A percentile compares a stretch with the other conserved stretches of the same genome.
Conservation (phyloP, 768 basidiomycete species). For the Boletus rubescentipes region DNA sequence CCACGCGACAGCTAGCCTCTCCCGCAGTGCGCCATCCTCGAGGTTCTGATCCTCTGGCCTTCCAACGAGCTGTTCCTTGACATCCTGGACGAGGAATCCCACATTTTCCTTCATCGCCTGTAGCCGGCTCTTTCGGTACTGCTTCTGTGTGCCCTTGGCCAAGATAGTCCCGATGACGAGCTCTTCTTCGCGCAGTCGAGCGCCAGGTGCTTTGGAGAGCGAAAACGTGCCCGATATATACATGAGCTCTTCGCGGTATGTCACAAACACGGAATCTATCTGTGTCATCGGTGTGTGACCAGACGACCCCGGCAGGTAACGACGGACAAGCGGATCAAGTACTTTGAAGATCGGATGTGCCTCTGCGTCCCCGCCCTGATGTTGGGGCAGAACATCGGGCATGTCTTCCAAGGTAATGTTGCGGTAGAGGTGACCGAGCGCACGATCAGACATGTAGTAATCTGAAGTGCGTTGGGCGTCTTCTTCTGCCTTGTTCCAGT, state of each 20-base stretch:
- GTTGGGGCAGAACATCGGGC: not conserved
- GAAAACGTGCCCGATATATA: not conserved
- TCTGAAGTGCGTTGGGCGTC: not conserved
- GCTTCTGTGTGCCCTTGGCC: not conserved
- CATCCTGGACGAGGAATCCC: not conserved
- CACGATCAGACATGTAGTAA: conserved; percentile 1
- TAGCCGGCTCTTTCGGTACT: not conserved
- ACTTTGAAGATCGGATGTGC: not conserved
- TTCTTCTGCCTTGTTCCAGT: conserved; percentile 35
- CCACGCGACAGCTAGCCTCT: conserved; percentile 37
- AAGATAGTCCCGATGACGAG: not conserved
- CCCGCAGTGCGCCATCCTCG: conserved; percentile 28
- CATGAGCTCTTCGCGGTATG: not conserved
- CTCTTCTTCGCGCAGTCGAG: not conserved
- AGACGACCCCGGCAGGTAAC: not conserved
- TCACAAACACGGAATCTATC: not conserved
- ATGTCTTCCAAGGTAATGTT: not conserved
- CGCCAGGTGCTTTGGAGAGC: not conserved
- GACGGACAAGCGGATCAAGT: not conserved
- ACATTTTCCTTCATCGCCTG: not conserved
- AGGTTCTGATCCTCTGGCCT: conserved; percentile 18
- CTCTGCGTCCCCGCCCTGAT: not conserved
- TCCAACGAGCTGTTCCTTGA: not conserved
- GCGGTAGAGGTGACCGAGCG: conserved; percentile 1
- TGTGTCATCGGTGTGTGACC: not conserved